Conservation (phyloP, 768 basidiomycete species). For the Lyophyllum atratum region DNA sequence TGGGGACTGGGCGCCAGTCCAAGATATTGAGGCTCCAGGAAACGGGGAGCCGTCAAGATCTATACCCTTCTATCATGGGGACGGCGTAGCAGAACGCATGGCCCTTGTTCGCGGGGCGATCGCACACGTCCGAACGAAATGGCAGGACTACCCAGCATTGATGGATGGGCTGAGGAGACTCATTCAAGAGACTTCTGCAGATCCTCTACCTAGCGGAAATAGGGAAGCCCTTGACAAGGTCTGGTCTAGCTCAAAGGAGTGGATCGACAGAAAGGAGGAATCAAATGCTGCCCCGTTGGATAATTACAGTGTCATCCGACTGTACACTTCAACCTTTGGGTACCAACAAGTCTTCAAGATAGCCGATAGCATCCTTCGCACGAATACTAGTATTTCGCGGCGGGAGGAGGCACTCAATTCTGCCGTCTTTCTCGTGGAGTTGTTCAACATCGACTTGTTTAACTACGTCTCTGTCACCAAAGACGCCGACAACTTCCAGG, state of each 20-base stretch:
- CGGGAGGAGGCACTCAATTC: constrained; percentile 13
- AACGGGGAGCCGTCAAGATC: not conserved
- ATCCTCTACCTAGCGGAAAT: not conserved
- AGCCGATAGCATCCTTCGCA: constrained; percentile 19
- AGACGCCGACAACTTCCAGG: constrained; percentile 14
- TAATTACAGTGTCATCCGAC: constrained; percentile 14
- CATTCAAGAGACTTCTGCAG: constrained; percentile 1
- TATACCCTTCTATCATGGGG: constrained; percentile 18
- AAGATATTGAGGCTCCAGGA: not conserved
- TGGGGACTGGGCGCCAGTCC: constrained; percentile 11
- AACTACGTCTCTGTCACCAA: constrained; percentile 18
- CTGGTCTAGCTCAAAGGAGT: constrained; percentile 15
- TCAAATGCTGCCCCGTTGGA: not conserved
- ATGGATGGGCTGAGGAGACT: constrained; percentile 18
- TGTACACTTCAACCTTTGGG: constrained; percentile 22
- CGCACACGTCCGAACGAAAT: constrained; percentile 17
- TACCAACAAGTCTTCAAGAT: constrained; percentile 21
- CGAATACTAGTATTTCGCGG: constrained; percentile 5
- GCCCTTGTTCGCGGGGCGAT: constrained; percentile 16
- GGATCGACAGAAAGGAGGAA: constrained; percentile 15
- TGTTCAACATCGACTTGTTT: constrained; percentile 26
- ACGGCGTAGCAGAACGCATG: constrained; percentile 18
- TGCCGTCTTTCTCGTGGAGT: constrained; percentile 24
- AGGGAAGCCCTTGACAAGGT: constrained; percentile 2
- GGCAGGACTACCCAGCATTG: constrained; percentile 17